phyloP scores from a whole-genome alignment of 352 stramenopile genomes.

The Phytopythium montanum region DNA sequence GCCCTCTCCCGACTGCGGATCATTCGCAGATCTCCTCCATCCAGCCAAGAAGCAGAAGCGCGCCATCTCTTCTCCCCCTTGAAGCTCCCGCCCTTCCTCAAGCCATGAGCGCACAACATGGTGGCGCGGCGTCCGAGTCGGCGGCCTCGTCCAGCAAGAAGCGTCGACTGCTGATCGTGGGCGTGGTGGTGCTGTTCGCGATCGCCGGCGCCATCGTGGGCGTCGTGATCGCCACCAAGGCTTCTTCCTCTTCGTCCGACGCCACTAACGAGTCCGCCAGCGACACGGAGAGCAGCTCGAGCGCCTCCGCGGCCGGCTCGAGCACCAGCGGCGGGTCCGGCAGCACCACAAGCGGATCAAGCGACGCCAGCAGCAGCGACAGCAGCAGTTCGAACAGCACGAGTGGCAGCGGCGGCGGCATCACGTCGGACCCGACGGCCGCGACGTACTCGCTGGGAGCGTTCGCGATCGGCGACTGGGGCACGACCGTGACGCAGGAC shows the following conservation, averaged over 20 bases:
- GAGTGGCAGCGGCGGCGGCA: constrained; percentile 9
- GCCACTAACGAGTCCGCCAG: constrained; percentile 17
- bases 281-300: constrained; percentile 8
- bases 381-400: constrained; percentile 19
- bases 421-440: constrained; percentile 32
- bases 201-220: constrained; percentile 41
- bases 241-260: constrained; percentile 22
- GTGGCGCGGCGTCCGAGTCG: background rate
- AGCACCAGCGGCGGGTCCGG: constrained; percentile 3
- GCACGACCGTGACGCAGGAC: constrained; percentile 35
- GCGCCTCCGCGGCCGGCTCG: constrained; percentile 5
- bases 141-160: constrained; percentile 12
- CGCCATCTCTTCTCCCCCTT: too few relatives aligned
- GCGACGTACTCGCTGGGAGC: constrained; percentile 37
- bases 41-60: background rate
- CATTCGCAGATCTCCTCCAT: constrained; percentile 5
- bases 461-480: constrained; percentile 65
- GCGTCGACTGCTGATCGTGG: constrained; percentile 37
- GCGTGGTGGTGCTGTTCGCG: constrained; percentile 38
- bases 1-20: background rate
- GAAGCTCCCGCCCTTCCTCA: too few relatives aligned
- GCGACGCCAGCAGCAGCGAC: constrained; percentile 13
- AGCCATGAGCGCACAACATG: too few relatives aligned
- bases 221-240: constrained; percentile 36
- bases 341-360: constrained; percentile 3